phyloP scores from a whole-genome alignment of 306 rosid species.

The Aeschynomene evenia region DNA sequence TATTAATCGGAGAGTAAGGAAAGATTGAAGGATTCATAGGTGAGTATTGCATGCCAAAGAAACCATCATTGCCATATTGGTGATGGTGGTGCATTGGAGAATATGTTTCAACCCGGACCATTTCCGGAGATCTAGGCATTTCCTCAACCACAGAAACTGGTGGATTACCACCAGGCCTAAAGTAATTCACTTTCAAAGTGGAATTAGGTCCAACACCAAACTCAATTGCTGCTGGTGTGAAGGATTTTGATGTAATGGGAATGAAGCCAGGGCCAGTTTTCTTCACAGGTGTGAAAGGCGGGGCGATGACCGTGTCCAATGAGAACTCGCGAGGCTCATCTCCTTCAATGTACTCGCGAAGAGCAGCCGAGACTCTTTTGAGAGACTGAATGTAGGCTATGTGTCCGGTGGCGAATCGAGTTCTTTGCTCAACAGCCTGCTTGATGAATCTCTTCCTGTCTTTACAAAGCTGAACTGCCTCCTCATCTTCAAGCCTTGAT shows the following conservation, averaged over 20 bases:
- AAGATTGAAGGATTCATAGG: slow-evolving; percentile 52
- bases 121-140: slow-evolving; percentile 69
- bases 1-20: slow-evolving; percentile 56
- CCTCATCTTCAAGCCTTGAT: slow-evolving; percentile 80
- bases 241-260: slow-evolving; percentile 62
- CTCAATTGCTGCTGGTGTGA: slow-evolving; percentile 40
- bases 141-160: slow-evolving; percentile 71
- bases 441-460: slow-evolving; percentile 72
- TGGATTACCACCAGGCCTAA: slow-evolving; percentile 70
- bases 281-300: slow-evolving; percentile 54
- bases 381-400: slow-evolving; percentile 67
- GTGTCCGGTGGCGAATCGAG: slow-evolving; percentile 68
- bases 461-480: slow-evolving; percentile 77
- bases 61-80: slow-evolving; percentile 52
- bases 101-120: slow-evolving; percentile 54
- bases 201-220: slow-evolving; percentile 48
- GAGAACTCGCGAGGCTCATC: slow-evolving; percentile 69
- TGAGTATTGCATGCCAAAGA: slow-evolving; percentile 57
- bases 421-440: slow-evolving; percentile 73
- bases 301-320: slow-evolving; percentile 56
- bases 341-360: slow-evolving; percentile 69
- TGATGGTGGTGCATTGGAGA: slow-evolving; percentile 43
- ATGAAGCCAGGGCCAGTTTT: slow-evolving; percentile 46
- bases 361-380: slow-evolving; percentile 70
- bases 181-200: slow-evolving; percentile 53